Evolutionary conservation across 1,284 basidiomycete species (phyloP), one percentile per base, ranked within the genome.

Genomic region (Heterobasidion irregulare): DNA sequence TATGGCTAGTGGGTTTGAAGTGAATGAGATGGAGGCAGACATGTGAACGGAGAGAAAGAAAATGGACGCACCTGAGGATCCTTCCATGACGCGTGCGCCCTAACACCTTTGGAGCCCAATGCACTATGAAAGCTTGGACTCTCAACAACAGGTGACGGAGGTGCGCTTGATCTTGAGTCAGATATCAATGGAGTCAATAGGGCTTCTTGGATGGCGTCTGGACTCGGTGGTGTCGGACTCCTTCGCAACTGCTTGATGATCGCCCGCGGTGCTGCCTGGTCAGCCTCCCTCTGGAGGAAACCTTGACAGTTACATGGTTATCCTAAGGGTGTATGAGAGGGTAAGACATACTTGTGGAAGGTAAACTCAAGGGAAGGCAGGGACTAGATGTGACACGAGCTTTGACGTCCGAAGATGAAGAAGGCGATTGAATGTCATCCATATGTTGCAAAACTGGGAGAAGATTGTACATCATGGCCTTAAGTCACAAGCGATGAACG

Each of bases 201-300:
- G 9, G 61, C 61, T 19, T 62, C 61, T 43, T 54, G 52, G 15
- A 62, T 41, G 6, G 58, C 52, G 10, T 57, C 53, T 8, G 33
- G 52, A 15, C 8, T 54, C 36, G 74, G 66, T 38, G 73, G 68
- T 5, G 70, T 70, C 10, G 71, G 73, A 59, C 70, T 79, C 54
- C 68, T 71, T 54, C 71, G 69, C 50, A 77, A 66, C 58, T 78
- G 81, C 38, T 67, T 71, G 43, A 79, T 65, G 19, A 83, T 64
- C 32, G 82, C 76, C 59, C 69, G 76, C 0, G 83, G 82, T 13
- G 78, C 83, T 48, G 72, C 63, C 36, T 66, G 65, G 47, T 77
- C 73, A 32, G 84, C 88, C 70, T 90, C 88, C 50, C 86, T 79
- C 67, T 78, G 73, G 19, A 90, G 67, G 61, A 87, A 83, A 53